A percentile compares a stretch with the other conserved stretches of the same genome.
phyloP scores from a whole-genome alignment of 2,329 filamentous ascomycete species.

The Penicillium sp. region DNA sequence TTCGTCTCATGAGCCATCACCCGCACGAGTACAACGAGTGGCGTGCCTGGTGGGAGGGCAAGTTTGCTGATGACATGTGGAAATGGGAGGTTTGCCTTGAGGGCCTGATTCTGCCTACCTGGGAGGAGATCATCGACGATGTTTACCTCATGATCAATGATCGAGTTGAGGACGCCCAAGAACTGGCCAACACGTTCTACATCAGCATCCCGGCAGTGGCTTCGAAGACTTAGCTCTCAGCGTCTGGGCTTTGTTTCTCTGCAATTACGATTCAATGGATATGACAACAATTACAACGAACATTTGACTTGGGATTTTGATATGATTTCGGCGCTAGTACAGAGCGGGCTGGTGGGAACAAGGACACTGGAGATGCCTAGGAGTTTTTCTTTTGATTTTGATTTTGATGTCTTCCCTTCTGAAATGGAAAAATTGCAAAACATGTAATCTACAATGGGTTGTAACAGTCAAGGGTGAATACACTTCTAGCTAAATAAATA shows the following conservation, averaged over 20 bases:
- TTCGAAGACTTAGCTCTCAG: background rate
- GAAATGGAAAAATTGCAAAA: background rate
- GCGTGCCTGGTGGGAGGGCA: slow-evolving; percentile 24
- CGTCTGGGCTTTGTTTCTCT: background rate
- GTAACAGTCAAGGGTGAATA: background rate
- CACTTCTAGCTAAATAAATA: background rate
- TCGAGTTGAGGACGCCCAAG: slow-evolving; percentile 25
- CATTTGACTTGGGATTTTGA: background rate
- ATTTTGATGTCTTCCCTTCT: background rate
- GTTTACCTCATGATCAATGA: slow-evolving; percentile 25
- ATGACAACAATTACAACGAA: background rate
- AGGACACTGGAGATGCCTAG: background rate
- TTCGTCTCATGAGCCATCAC: slow-evolving; percentile 11
- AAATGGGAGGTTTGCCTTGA: slow-evolving; percentile 27
- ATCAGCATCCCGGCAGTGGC: background rate
- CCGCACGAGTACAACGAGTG: slow-evolving; percentile 20
- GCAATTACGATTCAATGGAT: background rate
- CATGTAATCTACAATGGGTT: background rate
- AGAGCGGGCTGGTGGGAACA: background rate
- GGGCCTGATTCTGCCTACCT: slow-evolving; percentile 25
- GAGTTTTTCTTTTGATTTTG: background rate
- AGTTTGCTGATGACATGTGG: slow-evolving; percentile 25
- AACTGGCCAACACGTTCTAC: slow-evolving; percentile 9
- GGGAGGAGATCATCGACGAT: slow-evolving; percentile 26
- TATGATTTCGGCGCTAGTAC: background rate